These are phyloP conservation scores for Vanderwaltozyma polyspora DNA, from an alignment of 805 yeast species.

Conservation along the genomic window DNA sequence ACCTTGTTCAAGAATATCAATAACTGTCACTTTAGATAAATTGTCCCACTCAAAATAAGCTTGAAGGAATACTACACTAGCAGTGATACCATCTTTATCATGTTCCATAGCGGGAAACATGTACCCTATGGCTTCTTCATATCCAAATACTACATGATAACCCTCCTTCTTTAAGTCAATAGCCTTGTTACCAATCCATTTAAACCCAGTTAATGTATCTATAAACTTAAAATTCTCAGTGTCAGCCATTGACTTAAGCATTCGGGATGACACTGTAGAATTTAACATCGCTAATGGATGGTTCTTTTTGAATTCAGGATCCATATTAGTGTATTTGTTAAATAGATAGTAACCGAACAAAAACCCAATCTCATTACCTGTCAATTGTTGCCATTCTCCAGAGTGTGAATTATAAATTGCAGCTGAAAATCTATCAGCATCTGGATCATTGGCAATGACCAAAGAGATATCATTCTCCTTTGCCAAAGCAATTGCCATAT, in stretches of 20 bases:
- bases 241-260: constrained; percentile 59
- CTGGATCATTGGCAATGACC: constrained; percentile 90
- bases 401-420: constrained; percentile 40
- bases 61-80: constrained; percentile 65
- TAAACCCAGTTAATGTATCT: constrained; percentile 91
- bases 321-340: constrained; percentile 22
- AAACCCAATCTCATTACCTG: constrained; percentile 86
- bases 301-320: constrained; percentile 21
- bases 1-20: constrained; percentile 46
- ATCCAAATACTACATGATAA: constrained; percentile 71
- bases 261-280: constrained; percentile 88
- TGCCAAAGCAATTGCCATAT: constrained; percentile 55
- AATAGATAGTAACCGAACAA: constrained; percentile 62
- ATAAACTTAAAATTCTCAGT: constrained; percentile 47
- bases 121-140: constrained; percentile 92
- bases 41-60: constrained; percentile 45
- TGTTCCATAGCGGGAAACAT: constrained; percentile 68
- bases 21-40: constrained; percentile 25
- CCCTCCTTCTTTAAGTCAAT: constrained; percentile 58
- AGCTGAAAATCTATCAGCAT: constrained; percentile 86
- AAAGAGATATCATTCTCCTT: constrained; percentile 31
- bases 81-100: constrained; percentile 89
- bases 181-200: constrained; percentile 93
- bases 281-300: constrained; percentile 48
- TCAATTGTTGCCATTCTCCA: constrained; percentile 61